A percentile compares a stretch with the other conserved stretches of the same genome.
These are phyloP conservation scores for Saccharomyces uvarum DNA, from an alignment of 1,139 yeast species.

Conservation along the genomic window DNA sequence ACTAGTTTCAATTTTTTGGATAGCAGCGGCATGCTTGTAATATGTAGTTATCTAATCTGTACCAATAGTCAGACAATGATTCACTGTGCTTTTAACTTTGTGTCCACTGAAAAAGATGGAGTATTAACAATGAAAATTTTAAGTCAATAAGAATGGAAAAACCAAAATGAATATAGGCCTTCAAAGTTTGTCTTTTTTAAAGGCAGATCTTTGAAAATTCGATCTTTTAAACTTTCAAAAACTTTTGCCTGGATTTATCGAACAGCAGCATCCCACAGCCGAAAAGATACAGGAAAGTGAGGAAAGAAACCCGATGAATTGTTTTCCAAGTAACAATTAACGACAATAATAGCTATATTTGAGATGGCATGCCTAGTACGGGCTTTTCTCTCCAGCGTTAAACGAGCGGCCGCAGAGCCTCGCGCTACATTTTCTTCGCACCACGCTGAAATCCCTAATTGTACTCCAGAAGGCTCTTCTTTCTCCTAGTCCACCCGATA, in stretches of 20 bases:
- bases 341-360: not conserved
- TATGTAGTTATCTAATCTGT: not conserved
- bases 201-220: not conserved
- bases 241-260: not conserved
- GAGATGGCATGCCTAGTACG: not conserved
- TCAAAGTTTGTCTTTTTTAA: not conserved
- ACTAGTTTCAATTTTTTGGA: conserved; percentile 21
- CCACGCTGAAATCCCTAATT: not conserved
- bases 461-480: not conserved
- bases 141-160: not conserved
- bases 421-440: not conserved
- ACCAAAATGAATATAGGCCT: not conserved
- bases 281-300: not conserved
- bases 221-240: not conserved
- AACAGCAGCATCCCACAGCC: not conserved
- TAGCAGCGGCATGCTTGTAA: conserved; percentile 23
- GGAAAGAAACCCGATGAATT: not conserved
- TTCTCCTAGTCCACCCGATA: conserved; percentile 1
- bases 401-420: not conserved
- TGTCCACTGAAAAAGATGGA: not conserved
- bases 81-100: not conserved
- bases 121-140: not conserved
- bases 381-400: not conserved
- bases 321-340: not conserved
- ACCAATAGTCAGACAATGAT: not conserved